Evolutionary conservation across 208 protist species (phyloP), one percentile per base, ranked within the genome.

Genomic region (Borovskyia barvae): DNA sequence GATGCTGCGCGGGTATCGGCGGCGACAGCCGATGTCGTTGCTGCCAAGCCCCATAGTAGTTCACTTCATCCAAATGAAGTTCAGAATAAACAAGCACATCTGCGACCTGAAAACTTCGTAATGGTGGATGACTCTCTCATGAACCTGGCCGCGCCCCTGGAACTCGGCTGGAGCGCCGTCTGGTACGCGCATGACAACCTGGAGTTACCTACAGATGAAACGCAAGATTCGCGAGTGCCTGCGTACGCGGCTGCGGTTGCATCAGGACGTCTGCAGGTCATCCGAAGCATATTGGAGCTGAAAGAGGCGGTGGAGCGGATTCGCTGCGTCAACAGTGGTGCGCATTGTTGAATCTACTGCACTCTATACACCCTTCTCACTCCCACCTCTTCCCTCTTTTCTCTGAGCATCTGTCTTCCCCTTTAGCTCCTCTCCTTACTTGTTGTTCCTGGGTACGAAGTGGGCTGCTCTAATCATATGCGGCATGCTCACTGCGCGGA

Each of bases 51-150:
- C 2, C 8, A 26, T 3, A 14, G 2, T 40, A 30, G 24, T 17
- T 3, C 36, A 29, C 24, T 33, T 12, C 42, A 39, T 20, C 33
- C 71, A 35, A 8, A 49, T 36, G 56, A 66, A 40, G 70, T 63
- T 25, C 32, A 58, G 48, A 64, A 68, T 40, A 66, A 79, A 15
- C 46, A 42, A 7, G 59, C 50, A 0, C 60, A 54, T 40, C 41
- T 80, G 46, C 32, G 55, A 35, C 64, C 71, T 3, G 40, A 58
- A 9, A 56, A 69, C 35, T 61, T 85, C 52, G 77, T 90, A 20
- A 90, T 93, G 82, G 80, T 90, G 11, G 86, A 93, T 39, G 86
- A 93, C 63, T 75, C 75, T 17, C 69, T 85, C 51, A 75, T 75
- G 49, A 93, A 93, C 64, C 56, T 93, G 3, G 54, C 79, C n/a